Evolutionary conservation across 2,329 filamentous ascomycete species (phyloP).

Genomic region (Fusarium sp.): DNA sequence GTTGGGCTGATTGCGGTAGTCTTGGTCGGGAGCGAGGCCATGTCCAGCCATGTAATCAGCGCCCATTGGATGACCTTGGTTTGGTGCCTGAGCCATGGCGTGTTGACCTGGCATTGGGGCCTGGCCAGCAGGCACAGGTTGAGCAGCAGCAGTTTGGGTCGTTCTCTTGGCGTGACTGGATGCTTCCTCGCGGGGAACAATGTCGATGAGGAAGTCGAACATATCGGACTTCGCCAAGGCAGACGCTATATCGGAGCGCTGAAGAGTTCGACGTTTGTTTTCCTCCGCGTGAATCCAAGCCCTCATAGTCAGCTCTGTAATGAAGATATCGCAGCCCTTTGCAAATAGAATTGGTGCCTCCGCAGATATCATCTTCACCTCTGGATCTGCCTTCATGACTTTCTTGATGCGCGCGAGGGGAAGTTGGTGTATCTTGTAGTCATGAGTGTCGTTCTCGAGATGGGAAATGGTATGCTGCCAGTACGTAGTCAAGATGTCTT

Average conservation of each 20-base stretch:
- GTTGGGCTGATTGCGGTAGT: slow-evolving; percentile 82
- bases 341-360: slow-evolving; percentile 98
- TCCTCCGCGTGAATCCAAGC: slow-evolving; percentile 99
- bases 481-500: slow-evolving; percentile 97
- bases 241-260: slow-evolving; percentile 95
- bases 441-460: slow-evolving; percentile 93
- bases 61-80: slow-evolving; percentile 71
- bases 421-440: slow-evolving; percentile 98
- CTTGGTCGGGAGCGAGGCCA: slow-evolving; percentile 75
- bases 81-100: slow-evolving; percentile 66
- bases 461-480: slow-evolving; percentile 99
- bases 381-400: slow-evolving; percentile 99
- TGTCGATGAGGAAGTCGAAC: slow-evolving; percentile 99
- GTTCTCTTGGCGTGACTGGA: slow-evolving; percentile 85
- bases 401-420: slow-evolving; percentile 99
- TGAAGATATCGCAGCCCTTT: slow-evolving; percentile 99
- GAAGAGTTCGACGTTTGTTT: slow-evolving; percentile 95
- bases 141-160: slow-evolving; percentile 61
- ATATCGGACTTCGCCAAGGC: slow-evolving; percentile 98
- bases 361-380: slow-evolving; percentile 99
- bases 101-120: slow-evolving; percentile 67
- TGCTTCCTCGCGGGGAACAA: slow-evolving; percentile 95
- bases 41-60: slow-evolving; percentile 75
- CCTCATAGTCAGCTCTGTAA: slow-evolving; percentile 98
- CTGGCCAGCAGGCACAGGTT: slow-evolving; percentile 63